A percentile compares a stretch with the other conserved stretches of the same genome.
Conservation (phyloP, 495 filamentous ascomycete species). For the Daldinia caldariorum region DNA sequence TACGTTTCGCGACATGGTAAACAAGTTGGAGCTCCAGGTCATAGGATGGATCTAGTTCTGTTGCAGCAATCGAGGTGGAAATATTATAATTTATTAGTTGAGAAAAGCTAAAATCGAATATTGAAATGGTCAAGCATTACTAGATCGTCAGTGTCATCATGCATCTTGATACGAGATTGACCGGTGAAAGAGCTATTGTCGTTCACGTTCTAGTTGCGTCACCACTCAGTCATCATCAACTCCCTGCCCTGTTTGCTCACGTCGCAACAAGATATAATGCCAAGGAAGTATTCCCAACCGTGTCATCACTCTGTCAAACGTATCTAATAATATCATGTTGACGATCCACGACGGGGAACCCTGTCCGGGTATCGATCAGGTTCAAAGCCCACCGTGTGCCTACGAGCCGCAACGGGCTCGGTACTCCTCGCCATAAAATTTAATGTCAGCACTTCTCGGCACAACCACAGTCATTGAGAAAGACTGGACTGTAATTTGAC, state of each 20-base stretch:
- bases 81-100: neutral
- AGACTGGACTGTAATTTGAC: constrained; percentile 97
- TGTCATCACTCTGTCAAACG: neutral
- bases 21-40: neutral
- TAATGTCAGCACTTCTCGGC: constrained; percentile 80
- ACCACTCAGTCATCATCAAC: neutral
- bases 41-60: neutral
- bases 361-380: constrained; percentile 27
- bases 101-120: neutral
- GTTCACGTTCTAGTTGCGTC: neutral
- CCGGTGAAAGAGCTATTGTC: neutral
- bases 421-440: constrained; percentile 52
- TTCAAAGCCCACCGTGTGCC: constrained; percentile 44
- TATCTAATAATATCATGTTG: constrained; percentile 32
- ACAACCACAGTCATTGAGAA: constrained; percentile 86
- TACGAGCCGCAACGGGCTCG: constrained; percentile 45
- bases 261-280: neutral
- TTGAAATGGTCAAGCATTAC: neutral
- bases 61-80: neutral
- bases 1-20: neutral
- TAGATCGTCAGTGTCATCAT: neutral
- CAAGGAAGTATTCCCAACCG: neutral
- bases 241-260: neutral
- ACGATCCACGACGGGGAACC: constrained; percentile 45
- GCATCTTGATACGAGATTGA: neutral